Evolutionary conservation across 257 asterid genomes (phyloP).

Genomic region (Solanum neorickii): DNA sequence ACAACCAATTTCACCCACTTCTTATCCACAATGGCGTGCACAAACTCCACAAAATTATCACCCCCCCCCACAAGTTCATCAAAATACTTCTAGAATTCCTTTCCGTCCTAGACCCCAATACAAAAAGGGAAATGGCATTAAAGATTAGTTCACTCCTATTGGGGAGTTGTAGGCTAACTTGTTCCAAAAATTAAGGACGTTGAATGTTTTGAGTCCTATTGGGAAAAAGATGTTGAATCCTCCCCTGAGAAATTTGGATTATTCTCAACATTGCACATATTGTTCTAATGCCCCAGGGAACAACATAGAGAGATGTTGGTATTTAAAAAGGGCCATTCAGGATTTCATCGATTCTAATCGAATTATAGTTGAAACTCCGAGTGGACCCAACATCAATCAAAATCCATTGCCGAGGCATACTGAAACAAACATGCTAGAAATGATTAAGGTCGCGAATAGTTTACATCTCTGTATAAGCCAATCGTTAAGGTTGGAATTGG

Average conservation of each 20-base stretch:
- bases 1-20: too few species aligned
- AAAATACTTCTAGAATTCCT: too few species aligned
- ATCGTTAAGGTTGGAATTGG: too few species aligned
- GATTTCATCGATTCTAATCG: not conserved
- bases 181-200: not conserved
- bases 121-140: not conserved
- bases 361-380: not conserved
- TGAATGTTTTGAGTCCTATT: not conserved
- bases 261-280: too few species aligned
- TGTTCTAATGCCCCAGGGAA: not conserved
- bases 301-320: too few species aligned
- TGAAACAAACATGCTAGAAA: not conserved
- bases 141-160: not conserved
- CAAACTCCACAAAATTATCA: too few species aligned
- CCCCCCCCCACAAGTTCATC: too few species aligned
- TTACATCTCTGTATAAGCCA: not conserved
- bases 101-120: not conserved
- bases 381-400: not conserved
- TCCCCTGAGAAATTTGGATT: not conserved
- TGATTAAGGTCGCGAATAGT: too few species aligned
- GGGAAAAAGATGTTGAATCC: not conserved
- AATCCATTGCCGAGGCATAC: not conserved
- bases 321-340: not conserved
- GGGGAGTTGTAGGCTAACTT: not conserved
- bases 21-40: too few species aligned